Base-by-base conservation (phyloP, 805 yeast species). In the Saturnispora sekii region DNA sequence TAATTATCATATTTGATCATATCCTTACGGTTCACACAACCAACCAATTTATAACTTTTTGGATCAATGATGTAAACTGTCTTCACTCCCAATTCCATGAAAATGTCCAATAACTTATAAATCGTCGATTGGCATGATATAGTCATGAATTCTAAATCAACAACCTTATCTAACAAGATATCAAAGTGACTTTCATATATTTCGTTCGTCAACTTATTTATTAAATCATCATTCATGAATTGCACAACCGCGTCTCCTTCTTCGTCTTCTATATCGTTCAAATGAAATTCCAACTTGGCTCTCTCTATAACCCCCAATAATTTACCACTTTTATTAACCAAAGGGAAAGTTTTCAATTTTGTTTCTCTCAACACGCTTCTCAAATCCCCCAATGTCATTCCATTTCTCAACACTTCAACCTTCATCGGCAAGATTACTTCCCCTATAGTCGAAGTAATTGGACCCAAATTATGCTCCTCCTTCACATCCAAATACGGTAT, bases 1-100 rank as follows among this genome's bases (percentile, higher is more conserved):
- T 62, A 61, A 10, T 59, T 49, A 51, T 80, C 83, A 54, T 74
- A 86, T 49, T 80, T 69, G 42, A 89, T 62, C 14, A 90, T 68
- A 57, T 89, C 97, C 56, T 93, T 93, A 46, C 89, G 72, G 0
- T 96, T 86, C 1, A 94, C 65, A n/a, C 86, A 57, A 0, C 98
- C 98, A 12, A 70, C 70, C 14, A 86, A 57, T 2, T 58, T 49
- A 1, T 89, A 93, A 29, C 71, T 62, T 9, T 76, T 70, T 44
- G 80, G 82, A 32, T 38, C 38, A 11, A 32, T 32, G 2, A 85
- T 81, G 35, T 82, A 68, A 1, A 93, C 70, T 28, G 79, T 73
- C 37, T 84, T 68, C 8, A 96, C 95, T 0, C 97, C 96, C 28
- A 88, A 58, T 51, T 81, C 79, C 47, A 76, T 73, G 59, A 93